Base-by-base conservation (phyloP, 768 basidiomycete species). In the Gymnopilus dilepis region DNA sequence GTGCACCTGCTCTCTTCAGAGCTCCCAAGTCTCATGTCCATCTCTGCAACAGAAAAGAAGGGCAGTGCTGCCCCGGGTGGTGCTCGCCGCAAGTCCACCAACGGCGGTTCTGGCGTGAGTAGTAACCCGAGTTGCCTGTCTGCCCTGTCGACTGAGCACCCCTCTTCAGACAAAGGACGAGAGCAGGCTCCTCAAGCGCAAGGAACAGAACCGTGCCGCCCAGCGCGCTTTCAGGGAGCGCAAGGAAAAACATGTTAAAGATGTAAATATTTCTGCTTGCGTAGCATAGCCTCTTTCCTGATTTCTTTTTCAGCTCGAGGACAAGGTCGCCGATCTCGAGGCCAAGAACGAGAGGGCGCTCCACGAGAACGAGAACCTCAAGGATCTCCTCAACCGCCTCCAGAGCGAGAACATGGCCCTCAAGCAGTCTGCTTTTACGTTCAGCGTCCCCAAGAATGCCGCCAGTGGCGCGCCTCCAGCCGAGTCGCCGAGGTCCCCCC, bases 181-280 rank as follows among this genome's bases (percentile, higher is more conserved):
- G 69, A 75, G 82, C 4, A 85, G 92, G 22, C 76, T 94, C 4
- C 63, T 92, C 65, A 96, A 97, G 72, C 88, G 97, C 64, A 99
- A 99, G 78, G 93, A 98, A 68, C 97, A 99, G 77, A 99, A 99
- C 69, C 84, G 97, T 58, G 95, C 95, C 3, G 97, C 97, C 6
- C 97, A 99, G 76, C 88, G 97, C 56, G 97, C 97, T 1, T 99
- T 99, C 80, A 82, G 97, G 58, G 97, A 99, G 75, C 85, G 97
- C 63, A 96, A 98, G 77, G 97, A 99, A 78, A 94, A 93, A 69
- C 95, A 97, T 74, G 94, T 99, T 65, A 95, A 94, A 72, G 95
- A 97, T 73, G 95, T 97, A 70, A 79, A 94, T 83, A n/a, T 12
- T 26, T 56, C 45, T 31, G 24, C 47, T 56, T 62, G 30, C 47